phyloP scores from a whole-genome alignment of 1,139 yeast species.

The Scheffersomyces stambukii region DNA sequence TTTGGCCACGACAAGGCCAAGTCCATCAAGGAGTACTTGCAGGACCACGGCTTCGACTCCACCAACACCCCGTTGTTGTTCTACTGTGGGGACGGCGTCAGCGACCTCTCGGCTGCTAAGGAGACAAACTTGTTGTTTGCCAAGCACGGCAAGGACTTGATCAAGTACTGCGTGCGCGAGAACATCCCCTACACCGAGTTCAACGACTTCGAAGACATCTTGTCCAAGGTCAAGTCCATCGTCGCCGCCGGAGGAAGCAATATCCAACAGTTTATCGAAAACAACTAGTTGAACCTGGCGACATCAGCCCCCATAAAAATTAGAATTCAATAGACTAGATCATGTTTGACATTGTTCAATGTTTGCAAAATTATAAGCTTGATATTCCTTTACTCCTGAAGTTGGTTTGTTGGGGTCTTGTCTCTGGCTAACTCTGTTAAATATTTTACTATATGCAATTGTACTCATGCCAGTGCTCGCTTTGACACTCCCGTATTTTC shows the following conservation, averaged over 20 bases:
- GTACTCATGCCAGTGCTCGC: too few species aligned
- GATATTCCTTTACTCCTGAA: too few species aligned
- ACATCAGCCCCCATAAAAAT: too few species aligned
- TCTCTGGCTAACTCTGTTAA: too few species aligned
- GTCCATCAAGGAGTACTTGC: constrained; percentile 67
- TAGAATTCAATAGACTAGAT: too few species aligned
- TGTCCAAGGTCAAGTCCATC: constrained; percentile 41
- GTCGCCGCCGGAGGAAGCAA: constrained; percentile 24
- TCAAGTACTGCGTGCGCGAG: constrained; percentile 77
- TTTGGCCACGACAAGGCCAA: constrained; percentile 95
- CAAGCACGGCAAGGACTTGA: constrained; percentile 85
- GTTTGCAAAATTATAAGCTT: too few species aligned
- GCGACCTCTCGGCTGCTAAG: constrained; percentile 90
- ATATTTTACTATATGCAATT: too few species aligned
- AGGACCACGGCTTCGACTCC: constrained; percentile 31
- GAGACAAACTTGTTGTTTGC: constrained; percentile 94
- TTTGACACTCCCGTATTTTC: too few species aligned
- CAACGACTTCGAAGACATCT: constrained; percentile 69
- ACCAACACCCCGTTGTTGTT: constrained; percentile 53
- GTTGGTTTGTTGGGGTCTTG: too few species aligned
- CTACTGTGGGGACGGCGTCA: constrained; percentile 97
- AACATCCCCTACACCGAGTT: constrained; percentile 83
- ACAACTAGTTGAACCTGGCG: too few species aligned
- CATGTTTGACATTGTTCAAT: too few species aligned
- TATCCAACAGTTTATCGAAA: constrained; percentile 27